Base-by-base conservation (phyloP, 305 asterid species). In the Rubia tinctorum region DNA sequence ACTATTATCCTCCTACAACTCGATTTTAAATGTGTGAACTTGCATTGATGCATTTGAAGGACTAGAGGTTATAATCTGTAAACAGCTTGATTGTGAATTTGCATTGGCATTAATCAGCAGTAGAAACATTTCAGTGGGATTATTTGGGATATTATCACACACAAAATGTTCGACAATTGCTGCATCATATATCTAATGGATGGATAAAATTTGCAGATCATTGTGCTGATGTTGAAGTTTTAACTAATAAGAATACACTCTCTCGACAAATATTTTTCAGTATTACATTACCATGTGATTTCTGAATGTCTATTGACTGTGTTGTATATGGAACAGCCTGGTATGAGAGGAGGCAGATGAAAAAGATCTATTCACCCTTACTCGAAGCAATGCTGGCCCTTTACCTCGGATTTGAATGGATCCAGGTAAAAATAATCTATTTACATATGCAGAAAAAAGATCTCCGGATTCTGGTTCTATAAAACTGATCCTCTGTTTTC, bases 361-460 rank as follows among this genome's bases (percentile, higher is more conserved):
- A 94, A 73, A 94, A 91, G 92, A 94, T 91, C 72, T 94, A 91
- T 78, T 94, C 99, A 73, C 97, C 97, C 27, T 75, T 94, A 39
- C 87, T 94, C 7, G 99, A 94, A 80, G 86, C 91, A 68, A 72
- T 87, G 80, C 77, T 94, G 77, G 99, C 88, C 34, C 98, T 94
- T 49, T 94, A 94, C 82, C 98, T 94, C 42, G 99, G 99, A 75
- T 88, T 89, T 49, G 97, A 94, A 82, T 94, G 97, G 97, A 91
- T 87, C 66, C 97, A 90, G 92, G 99, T 94, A 80, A 80, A 14
- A 37, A 5, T 34, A 20, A 27, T 0, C 49, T 10, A n/a, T 4
- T 53, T 53, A 18, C 60, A 53, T 49, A 14, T 49, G 56, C 56
- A 49, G 56, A 49, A 49, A 49, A 49, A 13, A 5, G 7, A 13